These are phyloP conservation scores for Pichia eremophila DNA, from an alignment of 805 yeast species.

Conservation along the genomic window DNA sequence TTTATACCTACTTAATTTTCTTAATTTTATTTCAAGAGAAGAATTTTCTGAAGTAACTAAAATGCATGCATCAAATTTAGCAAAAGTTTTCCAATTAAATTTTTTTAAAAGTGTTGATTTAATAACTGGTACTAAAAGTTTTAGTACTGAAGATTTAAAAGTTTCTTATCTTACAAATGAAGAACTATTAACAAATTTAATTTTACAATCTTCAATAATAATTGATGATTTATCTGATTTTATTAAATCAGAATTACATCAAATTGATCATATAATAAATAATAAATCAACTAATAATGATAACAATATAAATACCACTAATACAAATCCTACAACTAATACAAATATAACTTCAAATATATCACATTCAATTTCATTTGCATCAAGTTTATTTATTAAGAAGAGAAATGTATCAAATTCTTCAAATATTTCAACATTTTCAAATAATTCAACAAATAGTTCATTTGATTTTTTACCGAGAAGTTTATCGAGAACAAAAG, in stretches of 20 bases:
- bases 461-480: not conserved
- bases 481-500: not conserved
- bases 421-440: not conserved
- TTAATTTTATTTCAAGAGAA: conserved; percentile 17
- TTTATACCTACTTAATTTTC: conserved; percentile 22
- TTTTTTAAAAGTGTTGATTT: conserved; percentile 27
- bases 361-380: not conserved
- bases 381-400: not conserved
- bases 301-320: too few species aligned
- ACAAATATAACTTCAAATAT: not conserved
- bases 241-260: not conserved
- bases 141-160: conserved; percentile 9
- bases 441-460: not conserved
- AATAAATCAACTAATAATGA: not conserved
- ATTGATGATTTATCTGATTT: conserved; percentile 1
- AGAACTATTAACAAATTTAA: conserved; percentile 2
- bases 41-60: conserved; percentile 23
- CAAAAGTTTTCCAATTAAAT: conserved; percentile 31
- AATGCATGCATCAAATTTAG: conserved; percentile 28
- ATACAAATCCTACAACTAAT: too few species aligned
- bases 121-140: conserved; percentile 9
- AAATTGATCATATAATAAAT: conserved; percentile 2
- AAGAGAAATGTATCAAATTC: conserved; percentile 1
- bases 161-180: conserved; percentile 4
- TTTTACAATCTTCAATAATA: not conserved